phyloP scores from a whole-genome alignment of 768 basidiomycete genomes.

The Fomitopsis serialis region DNA sequence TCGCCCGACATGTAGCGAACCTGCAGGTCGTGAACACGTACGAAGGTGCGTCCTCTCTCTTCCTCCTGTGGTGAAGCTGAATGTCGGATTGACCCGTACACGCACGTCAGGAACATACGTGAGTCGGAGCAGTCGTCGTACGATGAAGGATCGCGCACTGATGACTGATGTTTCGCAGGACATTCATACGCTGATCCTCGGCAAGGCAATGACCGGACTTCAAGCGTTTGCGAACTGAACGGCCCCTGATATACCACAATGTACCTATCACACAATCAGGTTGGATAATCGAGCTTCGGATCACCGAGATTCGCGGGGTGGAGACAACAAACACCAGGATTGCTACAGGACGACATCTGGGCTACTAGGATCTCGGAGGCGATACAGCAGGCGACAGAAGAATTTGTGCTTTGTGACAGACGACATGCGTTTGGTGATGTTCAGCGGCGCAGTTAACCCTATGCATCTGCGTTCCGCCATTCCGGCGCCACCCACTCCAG shows the following conservation, averaged over 20 bases:
- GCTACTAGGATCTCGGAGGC: no score
- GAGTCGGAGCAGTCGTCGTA: constrained; percentile 16
- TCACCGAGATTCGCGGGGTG: no score
- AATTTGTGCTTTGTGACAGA: no score
- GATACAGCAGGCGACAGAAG: no score
- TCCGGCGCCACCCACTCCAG: constrained; percentile 67
- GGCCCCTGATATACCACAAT: no score
- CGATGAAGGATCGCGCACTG: not conserved
- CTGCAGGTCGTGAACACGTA: constrained; percentile 96
- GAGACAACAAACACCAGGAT: no score
- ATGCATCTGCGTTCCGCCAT: constrained; percentile 63
- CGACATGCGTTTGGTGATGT: no score
- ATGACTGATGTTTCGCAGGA: constrained; percentile 40
- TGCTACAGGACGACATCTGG: no score
- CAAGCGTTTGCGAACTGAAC: constrained; percentile 70
- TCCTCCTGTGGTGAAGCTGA: not conserved
- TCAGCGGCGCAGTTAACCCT: no score
- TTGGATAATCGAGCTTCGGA: no score
- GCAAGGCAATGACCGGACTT: constrained; percentile 87
- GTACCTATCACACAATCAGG: no score
- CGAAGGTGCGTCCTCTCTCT: constrained; percentile 63
- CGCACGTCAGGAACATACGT: constrained; percentile 50
- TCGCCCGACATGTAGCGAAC: constrained; percentile 93
- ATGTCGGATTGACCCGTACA: not conserved
- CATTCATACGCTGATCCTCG: constrained; percentile 87